phyloP scores from a whole-genome alignment of 1,284 basidiomycete species.

The Malassezia yamatoensis region DNA sequence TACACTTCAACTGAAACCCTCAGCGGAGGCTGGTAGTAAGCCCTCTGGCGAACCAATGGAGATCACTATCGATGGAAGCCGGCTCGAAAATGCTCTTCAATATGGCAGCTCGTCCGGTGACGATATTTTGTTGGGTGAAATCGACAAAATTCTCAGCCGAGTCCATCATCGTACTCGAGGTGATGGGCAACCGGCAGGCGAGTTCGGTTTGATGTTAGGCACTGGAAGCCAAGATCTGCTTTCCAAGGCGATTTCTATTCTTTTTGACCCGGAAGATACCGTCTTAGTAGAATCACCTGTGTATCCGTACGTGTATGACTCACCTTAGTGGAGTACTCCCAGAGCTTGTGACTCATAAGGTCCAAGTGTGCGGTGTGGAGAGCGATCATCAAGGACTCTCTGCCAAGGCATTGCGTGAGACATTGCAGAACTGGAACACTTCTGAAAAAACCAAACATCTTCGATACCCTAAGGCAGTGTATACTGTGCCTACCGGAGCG shows the following conservation, averaged over 20 bases:
- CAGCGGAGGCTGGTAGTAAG: conserved; percentile 16
- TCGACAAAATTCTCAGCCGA: conserved; percentile 53
- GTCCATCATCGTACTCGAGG: conserved; percentile 59
- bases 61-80: conserved; percentile 42
- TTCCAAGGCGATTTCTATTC: conserved; percentile 58
- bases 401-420: conserved; percentile 57
- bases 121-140: conserved; percentile 58
- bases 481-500: conserved; percentile 57
- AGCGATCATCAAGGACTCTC: conserved; percentile 69
- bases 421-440: conserved; percentile 65
- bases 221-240: conserved; percentile 78
- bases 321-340: conserved; percentile 32
- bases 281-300: conserved; percentile 75
- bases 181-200: conserved; percentile 20
- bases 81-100: conserved; percentile 46
- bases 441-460: conserved; percentile 53
- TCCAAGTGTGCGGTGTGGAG: conserved; percentile 54
- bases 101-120: conserved; percentile 64
- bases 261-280: conserved; percentile 71
- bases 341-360: conserved; percentile 24
- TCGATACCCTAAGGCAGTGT: conserved; percentile 65
- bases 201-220: conserved; percentile 58
- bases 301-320: conserved; percentile 54
- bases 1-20: conserved; percentile 52
- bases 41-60: conserved; percentile 17